Conservation (phyloP, 495 filamentous ascomycete species). For the Astrocystis sublimbata region DNA sequence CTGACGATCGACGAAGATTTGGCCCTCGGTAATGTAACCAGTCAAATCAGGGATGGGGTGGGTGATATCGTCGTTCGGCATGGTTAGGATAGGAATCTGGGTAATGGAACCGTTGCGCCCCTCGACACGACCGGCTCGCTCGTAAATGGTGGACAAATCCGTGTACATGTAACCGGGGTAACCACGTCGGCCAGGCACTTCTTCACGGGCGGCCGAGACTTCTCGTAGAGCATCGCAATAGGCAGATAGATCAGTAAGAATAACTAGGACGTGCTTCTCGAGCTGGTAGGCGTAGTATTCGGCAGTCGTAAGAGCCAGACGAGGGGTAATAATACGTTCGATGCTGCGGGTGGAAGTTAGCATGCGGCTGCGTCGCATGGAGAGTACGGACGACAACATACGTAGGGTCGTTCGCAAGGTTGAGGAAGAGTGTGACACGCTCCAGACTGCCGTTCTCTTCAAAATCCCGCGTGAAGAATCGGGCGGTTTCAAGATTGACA, state of each 20-base stretch:
- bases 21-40: constrained; percentile 98
- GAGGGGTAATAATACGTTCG: constrained; percentile 99
- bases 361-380: constrained; percentile 14
- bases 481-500: constrained; percentile 98
- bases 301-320: constrained; percentile 95
- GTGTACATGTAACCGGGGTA: constrained; percentile 99
- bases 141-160: constrained; percentile 99
- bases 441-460: constrained; percentile 99
- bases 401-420: constrained; percentile 99
- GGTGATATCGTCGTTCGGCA: constrained; percentile 99
- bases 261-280: constrained; percentile 98
- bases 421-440: constrained; percentile 94
- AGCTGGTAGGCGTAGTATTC: constrained; percentile 99
- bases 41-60: constrained; percentile 99
- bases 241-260: constrained; percentile 95
- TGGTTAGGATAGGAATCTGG: constrained; percentile 97
- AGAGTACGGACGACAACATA: constrained; percentile 46
- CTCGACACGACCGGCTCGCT: constrained; percentile 96
- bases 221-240: constrained; percentile 99
- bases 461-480: constrained; percentile 98
- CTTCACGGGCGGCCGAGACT: constrained; percentile 95
- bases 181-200: constrained; percentile 98
- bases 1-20: constrained; percentile 96
- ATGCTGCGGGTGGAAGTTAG: constrained; percentile 60
- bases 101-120: constrained; percentile 98